These are phyloP conservation scores for Auriscalpium microsporum DNA, from an alignment of 768 basidiomycete genomes.

Conservation along the genomic window DNA sequence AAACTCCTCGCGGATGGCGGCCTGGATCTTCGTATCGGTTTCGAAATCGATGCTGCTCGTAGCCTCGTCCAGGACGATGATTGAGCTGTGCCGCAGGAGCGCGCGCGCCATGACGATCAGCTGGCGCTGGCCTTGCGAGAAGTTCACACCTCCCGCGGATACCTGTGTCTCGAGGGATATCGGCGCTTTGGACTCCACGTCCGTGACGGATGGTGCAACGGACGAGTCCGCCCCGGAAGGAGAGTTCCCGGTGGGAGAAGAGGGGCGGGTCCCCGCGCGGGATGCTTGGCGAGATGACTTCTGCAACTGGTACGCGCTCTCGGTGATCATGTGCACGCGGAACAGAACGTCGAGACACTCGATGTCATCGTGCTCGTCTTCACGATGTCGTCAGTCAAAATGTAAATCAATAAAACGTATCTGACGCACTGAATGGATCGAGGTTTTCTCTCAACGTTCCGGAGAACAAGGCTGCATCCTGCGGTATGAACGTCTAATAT, in stretches of 20 bases:
- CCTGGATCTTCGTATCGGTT: constrained; percentile 76
- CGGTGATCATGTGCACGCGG: constrained; percentile 70
- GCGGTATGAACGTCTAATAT: constrained; percentile 66
- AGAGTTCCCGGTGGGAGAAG: not conserved
- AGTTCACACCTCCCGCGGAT: not conserved
- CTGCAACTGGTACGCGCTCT: constrained; percentile 46
- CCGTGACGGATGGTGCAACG: not conserved
- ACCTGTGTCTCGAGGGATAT: not conserved
- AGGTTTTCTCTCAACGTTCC: constrained; percentile 73
- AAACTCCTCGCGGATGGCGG: constrained; percentile 72
- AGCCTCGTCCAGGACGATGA: constrained; percentile 66
- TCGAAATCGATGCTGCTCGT: constrained; percentile 71
- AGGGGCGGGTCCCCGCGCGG: constrained; percentile 13
- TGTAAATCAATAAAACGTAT: too few relatives aligned
- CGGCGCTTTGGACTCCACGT: not conserved
- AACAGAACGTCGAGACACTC: constrained; percentile 75
- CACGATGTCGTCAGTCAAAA: not conserved
- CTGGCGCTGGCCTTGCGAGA: not conserved
- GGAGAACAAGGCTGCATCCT: constrained; percentile 71
- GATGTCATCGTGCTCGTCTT: constrained; percentile 68
- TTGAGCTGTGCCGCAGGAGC: constrained; percentile 48
- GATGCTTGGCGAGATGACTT: constrained; percentile 31
- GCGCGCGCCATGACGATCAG: constrained; percentile 42
- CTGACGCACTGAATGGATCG: constrained; percentile 54
- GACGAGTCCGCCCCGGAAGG: not conserved